Conservation (phyloP, 768 basidiomycete genomes). For the Strobilomyces dryophilus region DNA sequence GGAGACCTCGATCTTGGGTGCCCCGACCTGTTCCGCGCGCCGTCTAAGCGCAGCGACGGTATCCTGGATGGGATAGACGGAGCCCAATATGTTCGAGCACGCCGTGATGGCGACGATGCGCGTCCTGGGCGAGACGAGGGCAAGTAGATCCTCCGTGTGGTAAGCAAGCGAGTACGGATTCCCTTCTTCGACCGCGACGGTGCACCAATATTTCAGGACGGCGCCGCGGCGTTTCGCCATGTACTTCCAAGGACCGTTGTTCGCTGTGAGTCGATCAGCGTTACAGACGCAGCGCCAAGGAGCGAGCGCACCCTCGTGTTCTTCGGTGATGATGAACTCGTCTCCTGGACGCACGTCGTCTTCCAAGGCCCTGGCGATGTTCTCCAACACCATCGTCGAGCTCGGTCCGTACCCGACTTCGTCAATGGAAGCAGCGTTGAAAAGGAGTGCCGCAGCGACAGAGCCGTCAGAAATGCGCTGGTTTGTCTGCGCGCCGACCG, state of each 20-base stretch:
- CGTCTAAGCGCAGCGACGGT: conserved; percentile 48
- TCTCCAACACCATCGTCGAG: conserved; percentile 66
- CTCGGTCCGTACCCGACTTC: conserved; percentile 68
- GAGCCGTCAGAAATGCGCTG: conserved; percentile 49
- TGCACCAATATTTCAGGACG: conserved; percentile 56
- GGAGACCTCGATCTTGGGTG: conserved; percentile 58
- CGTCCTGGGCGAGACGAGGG: conserved; percentile 60
- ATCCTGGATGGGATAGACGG: conserved; percentile 56
- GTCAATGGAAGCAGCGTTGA: conserved; percentile 57
- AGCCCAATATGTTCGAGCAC: conserved; percentile 74
- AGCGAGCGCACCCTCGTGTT: conserved; percentile 63
- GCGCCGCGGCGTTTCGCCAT: conserved; percentile 57
- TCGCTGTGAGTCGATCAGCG: conserved; percentile 42
- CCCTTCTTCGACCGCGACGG: conserved; percentile 41
- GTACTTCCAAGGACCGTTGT: conserved; percentile 73
- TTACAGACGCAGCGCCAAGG: neutral
- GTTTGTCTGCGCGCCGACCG: conserved; percentile 50
- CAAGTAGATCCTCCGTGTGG: conserved; percentile 51
- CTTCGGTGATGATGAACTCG: conserved; percentile 74
- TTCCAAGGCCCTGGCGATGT: conserved; percentile 61
- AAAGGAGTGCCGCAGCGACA: conserved; percentile 49
- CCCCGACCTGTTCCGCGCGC: conserved; percentile 49
- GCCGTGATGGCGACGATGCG: conserved; percentile 71
- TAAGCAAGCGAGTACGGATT: conserved; percentile 67
- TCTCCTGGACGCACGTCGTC: conserved; percentile 51